Base-by-base conservation (phyloP, 192 early-diverging fungal species). In the Diversispora epigaea region DNA sequence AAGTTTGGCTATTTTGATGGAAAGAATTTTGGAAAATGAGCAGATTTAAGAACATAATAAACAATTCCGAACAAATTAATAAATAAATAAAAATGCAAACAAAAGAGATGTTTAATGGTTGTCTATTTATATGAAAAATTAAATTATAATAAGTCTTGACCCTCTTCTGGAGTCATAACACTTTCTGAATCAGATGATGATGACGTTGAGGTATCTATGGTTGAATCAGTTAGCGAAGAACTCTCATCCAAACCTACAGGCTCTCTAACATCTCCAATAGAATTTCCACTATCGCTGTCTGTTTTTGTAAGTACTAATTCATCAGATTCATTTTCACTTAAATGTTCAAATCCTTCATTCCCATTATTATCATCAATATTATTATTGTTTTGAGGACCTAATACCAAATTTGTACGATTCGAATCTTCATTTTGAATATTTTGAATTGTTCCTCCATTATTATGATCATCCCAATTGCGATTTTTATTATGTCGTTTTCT, bases 281-380 rank as follows among this genome's bases (percentile, higher is more conserved):
- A 44, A 45, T 43, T 43, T n/a, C 62, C 44, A 44, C 39, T 64
- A 64, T 64, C 62, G n/a, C 41, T 64, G 43, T 64, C 62, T 11
- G 65, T 66, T 12, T 58, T 61, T 15, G 46, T 6, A n/a, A 56
- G 32, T 41, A 8, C 17, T 11, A 69, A 49, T 39, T 60, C 67
- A 41, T 68, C 67, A 9, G 56, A 54, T 25, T 77, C 76, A 11
- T 73, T 54, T 50, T 73, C 73, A 6, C 49, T 58, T 15, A 41
- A 58, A 45, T 41, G 50, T 17, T 58, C 69, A 6, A 57, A 47
- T 15, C 65, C 68, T 45, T 80, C 79, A 44, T 75, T 68, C 19
- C 54, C 6, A 45, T 52, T 71, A 5, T 50, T 14, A 45, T 54
- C 57, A 22, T 74, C 57, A 50, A 49, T 32, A 47, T 58, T 57